Conservation (phyloP, 805 yeast species). For the Jamesozyma gamospora region DNA sequence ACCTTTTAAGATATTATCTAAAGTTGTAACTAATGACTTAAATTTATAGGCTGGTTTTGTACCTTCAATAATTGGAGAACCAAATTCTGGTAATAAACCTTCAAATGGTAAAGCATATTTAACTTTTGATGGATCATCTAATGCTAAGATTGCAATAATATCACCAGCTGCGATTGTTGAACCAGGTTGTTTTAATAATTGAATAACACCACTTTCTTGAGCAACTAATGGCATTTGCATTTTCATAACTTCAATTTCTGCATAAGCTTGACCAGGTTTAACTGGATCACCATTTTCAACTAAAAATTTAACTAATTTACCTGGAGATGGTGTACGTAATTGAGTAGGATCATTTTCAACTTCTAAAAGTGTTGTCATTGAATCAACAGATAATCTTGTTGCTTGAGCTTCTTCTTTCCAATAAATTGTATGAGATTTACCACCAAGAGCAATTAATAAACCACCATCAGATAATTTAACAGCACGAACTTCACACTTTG, state of each 20-base stretch:
- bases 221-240: conserved; percentile 98
- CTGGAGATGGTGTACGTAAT: conserved; percentile 97
- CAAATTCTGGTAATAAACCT: conserved; percentile 84
- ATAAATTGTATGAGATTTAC: conserved; percentile 89
- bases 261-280: conserved; percentile 83
- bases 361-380: conserved; percentile 89
- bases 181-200: conserved; percentile 94
- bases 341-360: conserved; percentile 98
- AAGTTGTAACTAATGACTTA: conserved; percentile 44
- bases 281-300: conserved; percentile 95
- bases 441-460: conserved; percentile 74
- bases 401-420: conserved; percentile 98
- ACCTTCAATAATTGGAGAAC: conserved; percentile 75
- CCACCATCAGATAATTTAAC: conserved; percentile 94
- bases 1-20: conserved; percentile 77
- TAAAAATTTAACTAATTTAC: conserved; percentile 86
- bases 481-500: conserved; percentile 79
- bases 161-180: conserved; percentile 96
- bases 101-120: conserved; percentile 93
- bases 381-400: conserved; percentile 88
- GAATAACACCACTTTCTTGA: conserved; percentile 86
- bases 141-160: conserved; percentile 83
- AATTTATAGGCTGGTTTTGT: conserved; percentile 74
- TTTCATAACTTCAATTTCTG: conserved; percentile 99
- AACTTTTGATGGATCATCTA: conserved; percentile 95